A percentile compares a stretch with the other conserved stretches of the same genome.
These are phyloP conservation scores for Erythrobasidium hasegawianum DNA, from an alignment of 1,284 basidiomycete genomes.

Conservation along the genomic window DNA sequence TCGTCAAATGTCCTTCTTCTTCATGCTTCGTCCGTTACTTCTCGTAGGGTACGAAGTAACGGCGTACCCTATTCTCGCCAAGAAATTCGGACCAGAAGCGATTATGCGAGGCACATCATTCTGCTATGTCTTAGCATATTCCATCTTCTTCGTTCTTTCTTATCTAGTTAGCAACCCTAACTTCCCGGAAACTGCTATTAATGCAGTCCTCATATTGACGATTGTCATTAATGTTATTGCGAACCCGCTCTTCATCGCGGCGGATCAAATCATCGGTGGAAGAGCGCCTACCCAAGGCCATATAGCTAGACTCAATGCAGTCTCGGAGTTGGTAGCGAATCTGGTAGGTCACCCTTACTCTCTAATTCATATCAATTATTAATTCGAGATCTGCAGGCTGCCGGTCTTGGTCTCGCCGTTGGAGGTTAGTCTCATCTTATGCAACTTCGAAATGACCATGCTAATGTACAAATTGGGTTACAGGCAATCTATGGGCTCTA, in stretches of 20 bases:
- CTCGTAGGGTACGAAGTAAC: conserved; percentile 3
- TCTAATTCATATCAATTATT: not conserved
- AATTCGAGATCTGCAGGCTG: not conserved
- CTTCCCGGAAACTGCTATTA: not conserved
- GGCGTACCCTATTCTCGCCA: not conserved
- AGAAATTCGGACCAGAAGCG: conserved; percentile 2
- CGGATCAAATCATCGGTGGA: not conserved
- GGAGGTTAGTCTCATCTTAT: no score
- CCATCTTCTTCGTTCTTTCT: not conserved
- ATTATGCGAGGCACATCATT: not conserved
- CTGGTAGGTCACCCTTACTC: not conserved
- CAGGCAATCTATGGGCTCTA: not conserved
- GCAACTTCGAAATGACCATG: no score
- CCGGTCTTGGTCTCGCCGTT: not conserved
- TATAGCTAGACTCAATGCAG: not conserved
- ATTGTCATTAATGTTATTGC: not conserved
- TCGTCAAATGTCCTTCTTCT: conserved; percentile 1
- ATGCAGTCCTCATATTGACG: not conserved
- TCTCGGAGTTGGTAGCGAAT: not conserved
- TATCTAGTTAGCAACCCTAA: not conserved
- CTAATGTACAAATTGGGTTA: no score
- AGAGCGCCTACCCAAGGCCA: not conserved
- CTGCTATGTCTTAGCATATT: not conserved
- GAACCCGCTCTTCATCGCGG: not conserved
- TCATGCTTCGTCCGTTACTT: not conserved